Conservation (phyloP, 768 basidiomycete species). For the Lepiota brunneoincarnata region DNA sequence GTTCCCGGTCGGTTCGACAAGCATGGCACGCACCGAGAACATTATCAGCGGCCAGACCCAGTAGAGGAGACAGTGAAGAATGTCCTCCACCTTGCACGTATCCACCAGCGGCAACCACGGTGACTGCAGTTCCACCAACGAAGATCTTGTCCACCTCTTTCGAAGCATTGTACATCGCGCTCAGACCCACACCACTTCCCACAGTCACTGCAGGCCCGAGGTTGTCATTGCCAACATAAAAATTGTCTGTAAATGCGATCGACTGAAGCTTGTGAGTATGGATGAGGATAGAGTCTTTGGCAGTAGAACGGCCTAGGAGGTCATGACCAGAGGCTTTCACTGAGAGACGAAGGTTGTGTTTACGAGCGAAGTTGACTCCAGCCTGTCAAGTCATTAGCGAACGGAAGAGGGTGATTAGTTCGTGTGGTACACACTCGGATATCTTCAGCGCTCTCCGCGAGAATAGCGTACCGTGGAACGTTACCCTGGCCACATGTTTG, state of each 20-base stretch:
- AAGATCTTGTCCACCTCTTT: constrained; percentile 34
- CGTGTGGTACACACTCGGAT: constrained; percentile 28
- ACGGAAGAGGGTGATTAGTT: too few relatives aligned
- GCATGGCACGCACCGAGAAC: too few relatives aligned
- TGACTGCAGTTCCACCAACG: constrained; percentile 42
- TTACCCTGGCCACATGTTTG: constrained; percentile 41
- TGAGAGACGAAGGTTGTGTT: constrained; percentile 33
- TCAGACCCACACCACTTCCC: constrained; percentile 45
- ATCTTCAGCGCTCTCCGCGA: constrained; percentile 34
- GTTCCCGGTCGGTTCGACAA: too few relatives aligned
- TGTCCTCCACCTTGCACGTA: constrained; percentile 49
- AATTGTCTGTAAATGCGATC: constrained; percentile 24
- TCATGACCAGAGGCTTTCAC: constrained; percentile 42
- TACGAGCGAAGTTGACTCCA: constrained; percentile 33
- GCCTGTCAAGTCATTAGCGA: constrained; percentile 8
- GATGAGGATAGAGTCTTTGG: constrained; percentile 34
- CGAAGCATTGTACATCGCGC: constrained; percentile 37
- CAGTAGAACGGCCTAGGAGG: constrained; percentile 43
- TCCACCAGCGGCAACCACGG: constrained; percentile 47
- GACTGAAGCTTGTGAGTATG: constrained; percentile 34
- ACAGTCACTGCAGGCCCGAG: constrained; percentile 23
- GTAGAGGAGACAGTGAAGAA: constrained; percentile 32
- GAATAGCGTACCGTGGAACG: constrained; percentile 37
- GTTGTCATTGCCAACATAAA: constrained; percentile 14
- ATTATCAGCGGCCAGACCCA: constrained; percentile 35